These are phyloP conservation scores for Podila verticillata DNA, from an alignment of 192 early-diverging fungal species.

Conservation along the genomic window DNA sequence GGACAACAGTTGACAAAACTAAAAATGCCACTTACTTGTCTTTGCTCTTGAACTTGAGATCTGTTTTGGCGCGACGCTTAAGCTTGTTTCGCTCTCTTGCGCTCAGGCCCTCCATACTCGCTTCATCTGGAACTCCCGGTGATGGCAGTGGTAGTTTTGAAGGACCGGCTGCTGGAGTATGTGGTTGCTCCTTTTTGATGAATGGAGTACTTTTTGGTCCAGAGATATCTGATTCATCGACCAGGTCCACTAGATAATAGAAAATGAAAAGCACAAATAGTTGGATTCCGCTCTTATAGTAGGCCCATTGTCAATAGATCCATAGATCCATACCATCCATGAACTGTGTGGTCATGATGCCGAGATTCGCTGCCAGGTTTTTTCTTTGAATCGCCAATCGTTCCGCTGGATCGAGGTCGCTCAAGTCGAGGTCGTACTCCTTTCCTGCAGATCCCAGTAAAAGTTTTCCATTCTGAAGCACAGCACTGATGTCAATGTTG, in stretches of 20 bases:
- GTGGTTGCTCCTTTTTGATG: conserved; percentile 28
- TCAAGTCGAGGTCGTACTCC: conserved; percentile 90
- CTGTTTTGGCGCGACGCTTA: conserved; percentile 88
- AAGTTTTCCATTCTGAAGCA: conserved; percentile 79
- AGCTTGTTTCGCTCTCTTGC: conserved; percentile 88
- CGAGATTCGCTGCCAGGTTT: conserved; percentile 84
- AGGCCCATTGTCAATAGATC: neutral
- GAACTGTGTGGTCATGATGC: conserved; percentile 83
- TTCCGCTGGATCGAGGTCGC: conserved; percentile 82
- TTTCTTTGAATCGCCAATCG: conserved; percentile 84
- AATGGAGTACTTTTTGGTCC: conserved; percentile 20
- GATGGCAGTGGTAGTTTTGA: conserved; percentile 20
- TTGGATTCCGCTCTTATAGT: neutral
- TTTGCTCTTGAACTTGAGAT: conserved; percentile 77
- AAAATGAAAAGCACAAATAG: neutral
- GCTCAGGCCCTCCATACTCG: conserved; percentile 83
- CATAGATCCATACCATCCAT: conserved; percentile 72
- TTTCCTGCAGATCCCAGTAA: conserved; percentile 89
- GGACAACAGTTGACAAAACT: no score
- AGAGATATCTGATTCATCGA: conserved; percentile 86
- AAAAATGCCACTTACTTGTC: conserved; percentile 63
- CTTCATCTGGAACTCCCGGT: conserved; percentile 43
- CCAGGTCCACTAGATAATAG: conserved; percentile 71
- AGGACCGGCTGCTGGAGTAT: conserved; percentile 28
- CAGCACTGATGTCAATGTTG: conserved; percentile 84